phyloP scores from a whole-genome alignment of 2,329 filamentous ascomycete genomes.

The Nemania sp. region DNA sequence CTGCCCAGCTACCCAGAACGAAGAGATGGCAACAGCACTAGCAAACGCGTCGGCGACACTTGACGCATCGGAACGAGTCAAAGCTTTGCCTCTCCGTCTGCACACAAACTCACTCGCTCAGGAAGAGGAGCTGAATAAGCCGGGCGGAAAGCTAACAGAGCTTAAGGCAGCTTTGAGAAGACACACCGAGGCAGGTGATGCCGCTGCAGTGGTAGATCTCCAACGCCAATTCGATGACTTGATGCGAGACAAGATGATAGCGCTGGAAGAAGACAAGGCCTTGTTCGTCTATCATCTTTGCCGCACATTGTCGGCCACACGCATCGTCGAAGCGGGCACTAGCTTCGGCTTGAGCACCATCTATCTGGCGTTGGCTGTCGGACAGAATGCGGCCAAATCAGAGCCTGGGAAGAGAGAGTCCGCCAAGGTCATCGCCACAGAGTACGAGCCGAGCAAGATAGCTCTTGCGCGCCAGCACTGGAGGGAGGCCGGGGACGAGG shows the following conservation, averaged over 20 bases:
- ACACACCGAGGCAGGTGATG: background rate
- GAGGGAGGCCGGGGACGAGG: conserved; percentile 52
- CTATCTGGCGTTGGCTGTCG: conserved; percentile 40
- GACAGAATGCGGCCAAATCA: conserved; percentile 46
- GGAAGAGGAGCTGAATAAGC: conserved; percentile 19
- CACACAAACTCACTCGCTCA: conserved; percentile 18
- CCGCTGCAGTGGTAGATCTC: background rate
- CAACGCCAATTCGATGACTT: conserved; percentile 23
- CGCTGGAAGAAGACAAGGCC: conserved; percentile 18
- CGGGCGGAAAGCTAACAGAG: background rate
- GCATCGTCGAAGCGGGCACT: conserved; percentile 22
- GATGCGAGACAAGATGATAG: conserved; percentile 27
- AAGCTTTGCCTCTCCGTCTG: conserved; percentile 18
- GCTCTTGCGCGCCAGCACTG: conserved; percentile 60
- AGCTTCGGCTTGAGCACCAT: conserved; percentile 26
- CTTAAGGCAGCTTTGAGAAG: conserved; percentile 7
- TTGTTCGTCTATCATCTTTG: conserved; percentile 19
- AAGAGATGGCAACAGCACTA: conserved; percentile 16
- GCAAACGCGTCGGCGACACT: conserved; percentile 12
- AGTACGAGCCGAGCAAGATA: conserved; percentile 59
- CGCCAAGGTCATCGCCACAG: conserved; percentile 61
- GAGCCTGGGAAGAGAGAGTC: conserved; percentile 12
- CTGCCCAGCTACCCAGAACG: background rate
- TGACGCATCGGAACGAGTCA: conserved; percentile 23
- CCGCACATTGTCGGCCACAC: conserved; percentile 41